Percentiles rank a stretch among this genome's conserved stretches.
Conservation (phyloP, 1,284 basidiomycete genomes). For the Rhodotorula mucilaginosa region DNA sequence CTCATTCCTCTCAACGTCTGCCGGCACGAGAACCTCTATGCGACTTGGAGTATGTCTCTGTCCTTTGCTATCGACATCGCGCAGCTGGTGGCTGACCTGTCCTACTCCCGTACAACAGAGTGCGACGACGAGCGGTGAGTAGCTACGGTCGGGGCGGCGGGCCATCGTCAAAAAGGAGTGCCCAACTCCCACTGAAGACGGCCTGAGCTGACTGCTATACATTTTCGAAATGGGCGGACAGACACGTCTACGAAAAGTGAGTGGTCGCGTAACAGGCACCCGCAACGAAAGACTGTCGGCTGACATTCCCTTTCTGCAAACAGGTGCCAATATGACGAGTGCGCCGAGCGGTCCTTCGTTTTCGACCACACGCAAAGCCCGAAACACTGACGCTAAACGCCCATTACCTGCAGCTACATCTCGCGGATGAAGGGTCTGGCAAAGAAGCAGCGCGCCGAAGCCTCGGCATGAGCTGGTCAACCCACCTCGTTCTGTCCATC, state of each 20-base stretch:
- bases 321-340: conserved; percentile 47
- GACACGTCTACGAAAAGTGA: conserved; percentile 45
- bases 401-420: conserved; percentile 32
- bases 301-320: not conserved
- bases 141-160: too few species aligned
- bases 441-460: conserved; percentile 21
- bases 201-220: not conserved
- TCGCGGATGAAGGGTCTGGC: conserved; percentile 41
- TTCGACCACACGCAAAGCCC: too few species aligned
- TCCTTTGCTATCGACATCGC: not conserved
- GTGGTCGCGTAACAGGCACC: not conserved
- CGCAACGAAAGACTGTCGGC: not conserved
- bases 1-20: conserved; percentile 45
- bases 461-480: conserved; percentile 8
- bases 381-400: too few species aligned
- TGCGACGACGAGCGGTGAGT: conserved; percentile 44
- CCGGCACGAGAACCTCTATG: conserved; percentile 44
- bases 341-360: conserved; percentile 4
- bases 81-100: not conserved
- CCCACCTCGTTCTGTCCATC: not conserved
- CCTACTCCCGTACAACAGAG: conserved; percentile 23
- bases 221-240: not conserved
- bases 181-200: not conserved
- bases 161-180: too few species aligned
- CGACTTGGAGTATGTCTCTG: conserved; percentile 43